These are phyloP conservation scores for Trichoderma virens DNA, from an alignment of 495 filamentous ascomycete genomes.

Conservation along the genomic window DNA sequence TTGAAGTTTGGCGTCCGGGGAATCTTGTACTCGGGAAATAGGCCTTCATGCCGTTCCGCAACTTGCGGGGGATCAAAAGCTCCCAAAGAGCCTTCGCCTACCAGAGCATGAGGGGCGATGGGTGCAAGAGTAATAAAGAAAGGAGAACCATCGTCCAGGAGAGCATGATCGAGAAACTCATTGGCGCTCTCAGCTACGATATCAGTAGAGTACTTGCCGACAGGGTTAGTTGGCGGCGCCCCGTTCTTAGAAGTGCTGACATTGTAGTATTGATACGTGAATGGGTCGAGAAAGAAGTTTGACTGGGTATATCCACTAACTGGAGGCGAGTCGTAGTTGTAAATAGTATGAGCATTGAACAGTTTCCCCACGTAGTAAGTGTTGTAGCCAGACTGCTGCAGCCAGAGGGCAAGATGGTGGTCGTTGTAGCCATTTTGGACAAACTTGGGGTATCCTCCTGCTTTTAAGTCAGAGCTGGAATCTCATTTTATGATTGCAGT, in stretches of 20 bases:
- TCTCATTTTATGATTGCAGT: too few relatives aligned
- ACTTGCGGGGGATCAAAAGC: constrained; percentile 48
- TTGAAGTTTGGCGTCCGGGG: constrained; percentile 49
- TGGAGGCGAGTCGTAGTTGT: constrained; percentile 52
- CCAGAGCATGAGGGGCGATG: constrained; percentile 58
- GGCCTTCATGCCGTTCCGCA: constrained; percentile 34
- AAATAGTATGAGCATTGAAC: constrained; percentile 54
- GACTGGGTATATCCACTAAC: constrained; percentile 49
- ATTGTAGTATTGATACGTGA: constrained; percentile 65
- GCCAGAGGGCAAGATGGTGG: constrained; percentile 60
- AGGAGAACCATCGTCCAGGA: constrained; percentile 37
- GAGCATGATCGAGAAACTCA: constrained; percentile 56
- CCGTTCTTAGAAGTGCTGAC: constrained; percentile 56
- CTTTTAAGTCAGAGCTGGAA: background rate
- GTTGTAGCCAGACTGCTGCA: constrained; percentile 61
- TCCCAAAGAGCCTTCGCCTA: constrained; percentile 15
- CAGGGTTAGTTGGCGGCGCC: constrained; percentile 48
- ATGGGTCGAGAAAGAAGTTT: constrained; percentile 65
- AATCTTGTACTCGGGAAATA: constrained; percentile 40
- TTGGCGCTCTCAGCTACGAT: constrained; percentile 55
- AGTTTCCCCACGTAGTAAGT: constrained; percentile 71
- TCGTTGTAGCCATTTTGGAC: constrained; percentile 57
- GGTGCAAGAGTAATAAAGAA: constrained; percentile 65
- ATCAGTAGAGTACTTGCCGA: constrained; percentile 53
- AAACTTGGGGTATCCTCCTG: constrained; percentile 67